Base-by-base conservation (phyloP, 306 rosid genomes). In the Begonia loranthoides region DNA sequence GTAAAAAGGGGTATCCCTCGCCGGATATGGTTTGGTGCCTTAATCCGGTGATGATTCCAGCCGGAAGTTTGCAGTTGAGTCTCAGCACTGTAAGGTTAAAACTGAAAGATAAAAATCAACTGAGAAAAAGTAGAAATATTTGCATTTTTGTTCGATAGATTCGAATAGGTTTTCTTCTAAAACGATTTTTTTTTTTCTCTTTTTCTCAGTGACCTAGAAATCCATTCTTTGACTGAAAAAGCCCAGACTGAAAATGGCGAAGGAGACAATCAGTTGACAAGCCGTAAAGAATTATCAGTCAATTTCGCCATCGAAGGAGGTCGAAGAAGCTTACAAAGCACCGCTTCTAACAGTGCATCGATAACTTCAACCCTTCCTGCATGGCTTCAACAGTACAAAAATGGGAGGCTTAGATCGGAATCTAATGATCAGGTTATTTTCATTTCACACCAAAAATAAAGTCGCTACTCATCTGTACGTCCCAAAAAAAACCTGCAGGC, bases 371-470 rank as follows among this genome's bases (percentile, higher is more conserved):
- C 47, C 15, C 47, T 92, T 24, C 99, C 99, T 78, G 88, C 96
- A 80, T 92, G 99, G 99, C 94, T 92, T 57, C 96, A 86, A 76
- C 96, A 78, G 63, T 87, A 71, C 80, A 86, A 79, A 66, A 77
- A 72, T 49, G 80, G 83, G 76, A 82, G 61, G 60, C 73, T 65
- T 59, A 43, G 7, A 43, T 33, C 66, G 45, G 36, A n/a, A 56
- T 38, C 73, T 46, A 76, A 68, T 63, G 70, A 82, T 63, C 86
- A 85, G 97, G 97, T 90, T 17, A 66, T 59, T 39, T 41, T 61
- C 44, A 50, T 10, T 15, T 9, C 2, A 22, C 59, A 10, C 51
- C 45, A 64, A 28, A 28, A 28, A 28, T 28, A 4, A 28, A 28
- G 36, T 7, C 36, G 8, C 36, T 3, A 19, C 22, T 19, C 22